phyloP scores from a whole-genome alignment of 208 protist genomes.

The Leishmania amazonensis region DNA sequence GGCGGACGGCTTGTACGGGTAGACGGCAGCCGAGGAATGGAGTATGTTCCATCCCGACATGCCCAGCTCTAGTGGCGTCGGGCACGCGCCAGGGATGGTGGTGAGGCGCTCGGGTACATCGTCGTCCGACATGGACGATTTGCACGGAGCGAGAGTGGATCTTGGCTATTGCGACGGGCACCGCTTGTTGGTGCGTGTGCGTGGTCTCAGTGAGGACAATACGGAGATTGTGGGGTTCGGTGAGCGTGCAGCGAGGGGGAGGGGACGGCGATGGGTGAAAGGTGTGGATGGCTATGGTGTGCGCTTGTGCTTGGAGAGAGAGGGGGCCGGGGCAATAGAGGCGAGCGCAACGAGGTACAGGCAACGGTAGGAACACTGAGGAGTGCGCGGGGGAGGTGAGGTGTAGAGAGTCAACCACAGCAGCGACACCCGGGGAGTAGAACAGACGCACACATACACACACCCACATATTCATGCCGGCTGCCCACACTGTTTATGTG shows the following conservation, averaged over 20 bases:
- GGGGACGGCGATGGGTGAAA: background rate
- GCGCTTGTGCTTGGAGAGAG: background rate
- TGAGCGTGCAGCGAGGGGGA: background rate
- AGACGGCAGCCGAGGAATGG: constrained; percentile 84
- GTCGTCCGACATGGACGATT: background rate
- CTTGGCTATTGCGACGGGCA: background rate
- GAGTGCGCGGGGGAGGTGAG: background rate
- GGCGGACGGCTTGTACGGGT: constrained; percentile 68
- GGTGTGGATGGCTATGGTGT: background rate
- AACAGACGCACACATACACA: background rate
- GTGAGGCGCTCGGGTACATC: constrained; percentile 18
- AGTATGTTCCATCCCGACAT: constrained; percentile 86
- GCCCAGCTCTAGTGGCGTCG: constrained; percentile 70
- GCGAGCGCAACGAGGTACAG: background rate
- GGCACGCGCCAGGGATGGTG: constrained; percentile 61
- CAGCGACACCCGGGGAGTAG: background rate
- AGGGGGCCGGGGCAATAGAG: background rate
- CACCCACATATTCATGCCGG: background rate
- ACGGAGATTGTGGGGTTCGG: background rate
- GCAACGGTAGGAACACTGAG: background rate
- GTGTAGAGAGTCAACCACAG: background rate
- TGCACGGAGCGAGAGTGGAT: background rate
- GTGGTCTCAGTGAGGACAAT: background rate
- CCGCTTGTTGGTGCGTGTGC: background rate
- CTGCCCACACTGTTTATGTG: background rate